Evolutionary conservation across 352 stramenopile species (phyloP).

Genomic region (Pythium apleroticum): DNA sequence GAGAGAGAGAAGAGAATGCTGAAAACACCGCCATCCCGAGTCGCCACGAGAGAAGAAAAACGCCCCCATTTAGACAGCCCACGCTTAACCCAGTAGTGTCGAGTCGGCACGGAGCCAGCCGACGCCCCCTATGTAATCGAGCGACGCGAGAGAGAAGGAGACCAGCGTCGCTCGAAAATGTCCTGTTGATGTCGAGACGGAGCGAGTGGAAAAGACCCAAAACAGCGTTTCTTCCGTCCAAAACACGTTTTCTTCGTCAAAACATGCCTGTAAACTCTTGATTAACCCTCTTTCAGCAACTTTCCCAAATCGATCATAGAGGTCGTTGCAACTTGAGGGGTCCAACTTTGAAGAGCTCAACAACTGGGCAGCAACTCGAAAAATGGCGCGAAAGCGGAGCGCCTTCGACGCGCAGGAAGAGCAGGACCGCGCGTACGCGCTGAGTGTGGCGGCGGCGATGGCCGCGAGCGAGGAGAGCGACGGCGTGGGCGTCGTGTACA

Average conservation of each 20-base stretch:
- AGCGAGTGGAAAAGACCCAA: conserved; percentile 4
- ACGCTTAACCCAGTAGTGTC: neutral
- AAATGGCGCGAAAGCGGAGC: conserved; percentile 58
- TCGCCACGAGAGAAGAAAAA: conserved; percentile 1
- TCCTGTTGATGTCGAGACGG: conserved; percentile 2
- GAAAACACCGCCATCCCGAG: neutral
- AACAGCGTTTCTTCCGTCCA: conserved; percentile 4
- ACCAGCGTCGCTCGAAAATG: neutral
- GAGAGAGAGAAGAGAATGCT: neutral
- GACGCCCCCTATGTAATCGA: conserved; percentile 2
- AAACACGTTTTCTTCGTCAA: neutral
- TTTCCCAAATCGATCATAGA: too few relatives aligned
- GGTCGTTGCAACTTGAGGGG: neutral
- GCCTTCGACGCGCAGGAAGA: conserved; percentile 14
- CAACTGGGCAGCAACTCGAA: conserved; percentile 5
- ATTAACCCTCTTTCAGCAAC: neutral
- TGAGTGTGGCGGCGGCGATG: conserved; percentile 19
- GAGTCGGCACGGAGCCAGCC: neutral
- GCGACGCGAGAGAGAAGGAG: neutral
- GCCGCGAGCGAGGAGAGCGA: conserved; percentile 37
- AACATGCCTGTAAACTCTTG: neutral
- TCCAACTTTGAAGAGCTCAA: neutral
- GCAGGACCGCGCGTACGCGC: conserved; percentile 28
- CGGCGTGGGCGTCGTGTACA: conserved; percentile 20
- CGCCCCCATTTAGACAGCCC: neutral